A percentile compares a stretch with the other conserved stretches of the same genome.
phyloP scores from a whole-genome alignment of 2,329 filamentous ascomycete species.

The Colletotrichum cuscutae region DNA sequence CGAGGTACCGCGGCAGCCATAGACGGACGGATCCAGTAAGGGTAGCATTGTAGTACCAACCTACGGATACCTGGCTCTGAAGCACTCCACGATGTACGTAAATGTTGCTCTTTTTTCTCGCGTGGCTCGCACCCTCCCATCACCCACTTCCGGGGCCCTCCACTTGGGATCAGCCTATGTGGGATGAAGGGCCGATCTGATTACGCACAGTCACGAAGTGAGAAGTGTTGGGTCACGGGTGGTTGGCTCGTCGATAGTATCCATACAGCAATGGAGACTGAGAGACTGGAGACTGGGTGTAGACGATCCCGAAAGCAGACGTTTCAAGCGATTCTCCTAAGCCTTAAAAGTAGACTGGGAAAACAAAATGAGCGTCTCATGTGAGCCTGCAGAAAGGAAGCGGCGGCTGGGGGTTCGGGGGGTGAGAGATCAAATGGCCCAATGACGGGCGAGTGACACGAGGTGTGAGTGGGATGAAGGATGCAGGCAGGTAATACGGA shows the following conservation, averaged over 20 bases:
- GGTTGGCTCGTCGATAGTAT: not conserved
- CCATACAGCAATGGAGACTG: not conserved
- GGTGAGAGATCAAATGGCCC: not conserved
- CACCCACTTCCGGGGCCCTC: slow-evolving; percentile 1
- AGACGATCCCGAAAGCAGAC: not conserved
- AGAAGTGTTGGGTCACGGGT: not conserved
- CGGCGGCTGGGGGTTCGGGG: not conserved
- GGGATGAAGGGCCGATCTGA: slow-evolving; percentile 31
- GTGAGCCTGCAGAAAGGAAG: slow-evolving; percentile 2
- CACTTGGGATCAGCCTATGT: slow-evolving; percentile 9
- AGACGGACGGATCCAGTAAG: not conserved
- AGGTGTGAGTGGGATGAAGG: slow-evolving; percentile 9
- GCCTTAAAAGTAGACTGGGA: not conserved
- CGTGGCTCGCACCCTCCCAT: slow-evolving; percentile 3
- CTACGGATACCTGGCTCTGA: too few species aligned
- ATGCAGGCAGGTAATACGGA: slow-evolving; percentile 9
- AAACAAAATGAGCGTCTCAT: slow-evolving; percentile 9
- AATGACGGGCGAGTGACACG: not conserved
- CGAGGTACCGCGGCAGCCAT: not conserved
- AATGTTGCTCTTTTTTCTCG: not conserved
- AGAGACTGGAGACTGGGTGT: not conserved
- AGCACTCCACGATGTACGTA: not conserved
- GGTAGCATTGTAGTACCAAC: not conserved
- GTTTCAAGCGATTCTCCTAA: not conserved
- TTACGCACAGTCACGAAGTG: not conserved